Evolutionary conservation across 129 eudicot species (phyloP).

Genomic region (Apium graveolens): DNA sequence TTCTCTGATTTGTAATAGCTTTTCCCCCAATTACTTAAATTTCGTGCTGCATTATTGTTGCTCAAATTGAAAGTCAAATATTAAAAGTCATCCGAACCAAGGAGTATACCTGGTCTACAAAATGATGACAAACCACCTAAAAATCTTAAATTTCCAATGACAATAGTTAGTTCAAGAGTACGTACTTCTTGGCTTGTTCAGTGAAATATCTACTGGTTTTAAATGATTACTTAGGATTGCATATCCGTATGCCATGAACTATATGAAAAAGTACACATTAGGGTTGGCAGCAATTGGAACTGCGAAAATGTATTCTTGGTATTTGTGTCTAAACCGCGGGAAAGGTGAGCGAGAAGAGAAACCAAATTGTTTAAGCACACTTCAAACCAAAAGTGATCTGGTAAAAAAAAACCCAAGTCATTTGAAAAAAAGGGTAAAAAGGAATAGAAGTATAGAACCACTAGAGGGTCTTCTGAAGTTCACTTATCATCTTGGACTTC

Average conservation of each 20-base stretch:
- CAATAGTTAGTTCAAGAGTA: background rate
- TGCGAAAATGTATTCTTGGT: background rate
- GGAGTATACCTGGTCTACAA: background rate
- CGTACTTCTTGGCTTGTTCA: background rate
- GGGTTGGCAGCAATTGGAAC: conserved; percentile 15
- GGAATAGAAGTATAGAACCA: no score
- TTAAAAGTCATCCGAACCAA: background rate
- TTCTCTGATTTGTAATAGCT: background rate
- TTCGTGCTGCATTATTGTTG: background rate
- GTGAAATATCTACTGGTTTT: background rate
- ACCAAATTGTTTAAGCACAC: background rate
- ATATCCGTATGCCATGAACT: conserved; percentile 4
- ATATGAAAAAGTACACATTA: background rate
- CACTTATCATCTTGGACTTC: conserved; percentile 8
- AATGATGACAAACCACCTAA: background rate
- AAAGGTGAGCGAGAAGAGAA: background rate
- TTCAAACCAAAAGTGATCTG: background rate
- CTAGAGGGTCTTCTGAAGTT: no score
- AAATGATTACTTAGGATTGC: background rate
- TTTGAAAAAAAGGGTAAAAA: background rate
- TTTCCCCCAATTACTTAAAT: background rate
- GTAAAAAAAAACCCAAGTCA: conserved; percentile 11
- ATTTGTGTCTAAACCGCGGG: conserved; percentile 17
- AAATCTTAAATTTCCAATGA: background rate
- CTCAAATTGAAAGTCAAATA: background rate